Conservation (phyloP, 2,329 filamentous ascomycete genomes). For the Cladosporium colombiae region DNA sequence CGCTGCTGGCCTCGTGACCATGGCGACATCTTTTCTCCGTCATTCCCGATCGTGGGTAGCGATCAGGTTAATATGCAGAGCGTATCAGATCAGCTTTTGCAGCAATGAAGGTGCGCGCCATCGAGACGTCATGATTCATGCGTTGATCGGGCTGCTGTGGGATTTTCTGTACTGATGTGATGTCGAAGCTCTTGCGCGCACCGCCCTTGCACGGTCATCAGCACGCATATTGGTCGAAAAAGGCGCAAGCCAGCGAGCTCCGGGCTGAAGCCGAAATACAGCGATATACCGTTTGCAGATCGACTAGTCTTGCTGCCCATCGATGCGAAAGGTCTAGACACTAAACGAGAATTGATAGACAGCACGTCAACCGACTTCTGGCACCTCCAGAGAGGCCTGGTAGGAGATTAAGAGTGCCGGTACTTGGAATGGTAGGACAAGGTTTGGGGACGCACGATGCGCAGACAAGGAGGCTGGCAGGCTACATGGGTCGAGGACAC, state of each 20-base stretch:
- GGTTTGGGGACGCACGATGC: not conserved
- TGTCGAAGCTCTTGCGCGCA: not conserved
- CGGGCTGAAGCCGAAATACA: slow-evolving; percentile 1
- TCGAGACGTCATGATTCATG: not conserved
- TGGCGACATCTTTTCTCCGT: not conserved
- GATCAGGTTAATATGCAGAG: not conserved
- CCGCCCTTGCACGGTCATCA: not conserved
- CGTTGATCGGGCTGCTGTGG: not conserved
- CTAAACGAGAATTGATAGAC: not conserved
- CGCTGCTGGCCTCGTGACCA: not conserved
- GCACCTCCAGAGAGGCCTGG: not conserved
- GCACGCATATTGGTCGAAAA: not conserved
- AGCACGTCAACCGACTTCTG: slow-evolving; percentile 5
- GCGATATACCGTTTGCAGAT: not conserved
- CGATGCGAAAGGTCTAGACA: not conserved
- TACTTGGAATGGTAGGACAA: not conserved
- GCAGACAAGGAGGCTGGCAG: slow-evolving; percentile 5
- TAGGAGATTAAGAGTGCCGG: slow-evolving; percentile 12
- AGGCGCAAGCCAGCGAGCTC: not conserved
- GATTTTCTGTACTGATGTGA: not conserved
- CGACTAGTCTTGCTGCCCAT: not conserved
- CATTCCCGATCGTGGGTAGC: not conserved
- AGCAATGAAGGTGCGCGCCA: not conserved
- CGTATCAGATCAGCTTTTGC: not conserved
- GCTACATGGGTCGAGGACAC: slow-evolving; percentile 5